phyloP scores from a whole-genome alignment of 352 stramenopile species.

The Globisporangium alternatum region DNA sequence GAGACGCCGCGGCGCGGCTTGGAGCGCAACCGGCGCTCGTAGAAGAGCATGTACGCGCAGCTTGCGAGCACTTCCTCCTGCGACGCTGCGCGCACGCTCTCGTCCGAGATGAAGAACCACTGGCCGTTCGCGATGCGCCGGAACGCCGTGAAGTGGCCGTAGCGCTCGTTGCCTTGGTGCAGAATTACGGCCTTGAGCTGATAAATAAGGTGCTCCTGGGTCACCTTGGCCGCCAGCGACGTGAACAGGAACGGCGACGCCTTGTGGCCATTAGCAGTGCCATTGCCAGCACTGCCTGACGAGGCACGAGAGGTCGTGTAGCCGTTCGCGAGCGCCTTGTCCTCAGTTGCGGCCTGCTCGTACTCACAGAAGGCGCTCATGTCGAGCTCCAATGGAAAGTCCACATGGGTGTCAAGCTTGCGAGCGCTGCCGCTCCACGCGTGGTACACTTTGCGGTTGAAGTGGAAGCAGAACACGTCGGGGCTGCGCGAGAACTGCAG shows the following conservation, averaged over 20 bases:
- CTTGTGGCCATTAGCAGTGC: conserved; percentile 7
- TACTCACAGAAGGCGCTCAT: conserved; percentile 78
- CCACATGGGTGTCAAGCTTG: conserved; percentile 78
- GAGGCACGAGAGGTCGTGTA: conserved; percentile 1
- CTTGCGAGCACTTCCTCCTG: conserved; percentile 63
- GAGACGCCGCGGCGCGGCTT: conserved; percentile 27
- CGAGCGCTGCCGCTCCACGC: conserved; percentile 50
- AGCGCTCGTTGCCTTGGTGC: conserved; percentile 84
- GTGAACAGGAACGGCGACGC: conserved; percentile 14
- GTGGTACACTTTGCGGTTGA: conserved; percentile 87
- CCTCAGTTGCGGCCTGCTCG: conserved; percentile 32
- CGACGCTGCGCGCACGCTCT: conserved; percentile 55
- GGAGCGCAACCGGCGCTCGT: conserved; percentile 67
- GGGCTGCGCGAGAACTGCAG: conserved; percentile 79
- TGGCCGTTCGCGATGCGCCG: conserved; percentile 52
- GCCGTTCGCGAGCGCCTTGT: conserved; percentile 30
- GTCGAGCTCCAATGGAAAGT: conserved; percentile 77
- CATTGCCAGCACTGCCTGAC: neutral
- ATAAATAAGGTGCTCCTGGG: conserved; percentile 52
- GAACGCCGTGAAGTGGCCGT: conserved; percentile 85
- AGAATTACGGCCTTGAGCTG: conserved; percentile 77
- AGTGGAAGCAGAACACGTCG: conserved; percentile 85
- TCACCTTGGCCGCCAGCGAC: conserved; percentile 3
- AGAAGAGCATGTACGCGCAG: conserved; percentile 91
- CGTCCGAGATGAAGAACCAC: conserved; percentile 89